Conservation (phyloP, 371 early-diverging fungal species). For the Circinella umbellata region DNA sequence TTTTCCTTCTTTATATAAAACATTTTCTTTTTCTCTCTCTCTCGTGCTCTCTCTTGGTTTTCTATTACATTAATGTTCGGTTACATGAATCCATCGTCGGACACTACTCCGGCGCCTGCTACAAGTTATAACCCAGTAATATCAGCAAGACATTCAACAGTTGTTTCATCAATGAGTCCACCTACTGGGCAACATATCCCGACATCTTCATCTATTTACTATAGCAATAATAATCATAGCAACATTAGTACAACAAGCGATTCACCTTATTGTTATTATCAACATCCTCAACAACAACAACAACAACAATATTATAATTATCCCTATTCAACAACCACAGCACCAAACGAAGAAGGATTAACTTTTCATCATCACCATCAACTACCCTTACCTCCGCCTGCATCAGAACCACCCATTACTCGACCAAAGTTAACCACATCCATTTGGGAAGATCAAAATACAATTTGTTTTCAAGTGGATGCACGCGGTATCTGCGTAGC, state of each 20-base stretch:
- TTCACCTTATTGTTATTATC: constrained; percentile 13
- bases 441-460: constrained; percentile 83
- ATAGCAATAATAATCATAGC: neutral
- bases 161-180: neutral
- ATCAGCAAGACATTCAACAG: neutral
- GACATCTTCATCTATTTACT: neutral
- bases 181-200: neutral
- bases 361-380: constrained; percentile 1
- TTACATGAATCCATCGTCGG: constrained; percentile 15
- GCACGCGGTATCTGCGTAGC: constrained; percentile 78
- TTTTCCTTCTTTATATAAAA: too few species aligned
- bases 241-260: neutral
- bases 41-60: too few species aligned
- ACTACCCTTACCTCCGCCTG: neutral
- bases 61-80: constrained; percentile 2
- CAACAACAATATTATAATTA: too few species aligned
- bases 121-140: neutral
- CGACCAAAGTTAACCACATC: constrained; percentile 71
- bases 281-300: neutral
- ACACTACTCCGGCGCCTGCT: neutral
- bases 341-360: neutral
- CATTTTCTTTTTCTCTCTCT: neutral
- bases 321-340: neutral
- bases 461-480: constrained; percentile 80
- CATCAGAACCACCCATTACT: constrained; percentile 17